phyloP scores from a whole-genome alignment of 2,329 filamentous ascomycete species.

The Cercospora sesami region DNA sequence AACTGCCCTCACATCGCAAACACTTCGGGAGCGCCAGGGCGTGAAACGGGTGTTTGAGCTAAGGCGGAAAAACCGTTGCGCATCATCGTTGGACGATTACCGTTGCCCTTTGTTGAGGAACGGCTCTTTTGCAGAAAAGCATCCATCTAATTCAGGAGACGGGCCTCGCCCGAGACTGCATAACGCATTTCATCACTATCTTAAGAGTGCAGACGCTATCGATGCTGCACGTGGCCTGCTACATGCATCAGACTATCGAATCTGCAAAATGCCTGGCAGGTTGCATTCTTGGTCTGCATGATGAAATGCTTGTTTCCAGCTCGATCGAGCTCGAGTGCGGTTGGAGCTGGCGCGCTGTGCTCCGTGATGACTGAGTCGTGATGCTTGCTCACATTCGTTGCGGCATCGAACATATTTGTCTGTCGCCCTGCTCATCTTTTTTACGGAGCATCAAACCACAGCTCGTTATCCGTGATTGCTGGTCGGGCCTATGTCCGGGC shows the following conservation, averaged over 20 bases:
- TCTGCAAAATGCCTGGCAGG: not conserved
- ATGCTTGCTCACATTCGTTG: not conserved
- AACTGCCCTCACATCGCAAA: constrained; percentile 9
- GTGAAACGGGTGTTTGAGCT: constrained; percentile 1
- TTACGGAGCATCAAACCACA: not conserved
- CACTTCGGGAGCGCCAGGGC: constrained; percentile 7
- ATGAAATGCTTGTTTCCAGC: not conserved
- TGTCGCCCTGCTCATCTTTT: not conserved
- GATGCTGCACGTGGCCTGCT: not conserved
- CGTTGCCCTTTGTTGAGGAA: constrained; percentile 10
- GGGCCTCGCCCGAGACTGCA: not conserved
- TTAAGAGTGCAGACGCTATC: constrained; percentile 1
- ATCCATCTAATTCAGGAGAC: not conserved
- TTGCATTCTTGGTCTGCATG: not conserved
- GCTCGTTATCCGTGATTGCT: not conserved
- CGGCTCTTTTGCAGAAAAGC: constrained; percentile 4
- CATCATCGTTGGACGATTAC: constrained; percentile 1
- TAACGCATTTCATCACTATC: not conserved
- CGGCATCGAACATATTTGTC: not conserved
- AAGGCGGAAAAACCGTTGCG: not conserved
- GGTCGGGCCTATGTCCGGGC: not conserved
- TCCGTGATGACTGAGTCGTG: not conserved
- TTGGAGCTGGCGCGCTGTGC: not conserved
- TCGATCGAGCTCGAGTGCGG: not conserved
- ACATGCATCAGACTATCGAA: constrained; percentile 8